A percentile compares a stretch with the other conserved stretches of the same genome.
Conservation (phyloP, 2,329 filamentous ascomycete genomes). For the Magnaporthiopsis rhizophila region DNA sequence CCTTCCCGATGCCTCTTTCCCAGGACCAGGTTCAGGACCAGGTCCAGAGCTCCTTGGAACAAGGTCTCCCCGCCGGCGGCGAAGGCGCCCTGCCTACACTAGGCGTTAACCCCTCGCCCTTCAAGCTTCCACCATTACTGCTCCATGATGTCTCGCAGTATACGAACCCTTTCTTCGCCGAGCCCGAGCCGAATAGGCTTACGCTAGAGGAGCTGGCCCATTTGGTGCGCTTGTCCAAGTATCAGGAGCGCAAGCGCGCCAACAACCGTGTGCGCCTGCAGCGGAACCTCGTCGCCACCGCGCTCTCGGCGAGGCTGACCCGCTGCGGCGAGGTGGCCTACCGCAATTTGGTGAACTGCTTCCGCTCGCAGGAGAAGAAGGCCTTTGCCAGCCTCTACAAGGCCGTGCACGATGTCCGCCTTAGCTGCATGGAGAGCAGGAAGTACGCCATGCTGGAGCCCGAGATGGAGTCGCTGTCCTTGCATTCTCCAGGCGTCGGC, state of each 20-base stretch:
- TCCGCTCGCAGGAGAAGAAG: conserved; percentile 71
- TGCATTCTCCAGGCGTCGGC: conserved; percentile 33
- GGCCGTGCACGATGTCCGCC: conserved; percentile 71
- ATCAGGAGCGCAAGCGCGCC: conserved; percentile 72
- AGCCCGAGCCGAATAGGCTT: conserved; percentile 54
- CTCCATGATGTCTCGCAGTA: conserved; percentile 60
- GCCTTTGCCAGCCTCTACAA: conserved; percentile 67
- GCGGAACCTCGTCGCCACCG: conserved; percentile 65
- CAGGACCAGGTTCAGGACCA: neutral
- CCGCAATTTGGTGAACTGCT: conserved; percentile 68
- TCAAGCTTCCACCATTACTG: conserved; percentile 41
- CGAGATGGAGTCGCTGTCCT: conserved; percentile 57
- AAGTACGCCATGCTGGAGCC: conserved; percentile 65
- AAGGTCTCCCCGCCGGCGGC: conserved; percentile 19
- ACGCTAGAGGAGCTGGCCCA: conserved; percentile 72
- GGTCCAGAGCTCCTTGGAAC: neutral
- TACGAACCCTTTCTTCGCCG: conserved; percentile 49
- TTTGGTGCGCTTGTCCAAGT: conserved; percentile 67
- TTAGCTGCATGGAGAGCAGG: conserved; percentile 65
- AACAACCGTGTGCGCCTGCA: conserved; percentile 67
- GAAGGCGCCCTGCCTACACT: conserved; percentile 28
- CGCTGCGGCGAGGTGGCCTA: conserved; percentile 68
- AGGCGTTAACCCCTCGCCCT: conserved; percentile 28
- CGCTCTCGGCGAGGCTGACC: conserved; percentile 65
- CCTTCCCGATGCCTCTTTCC: neutral